Base-by-base conservation (phyloP, 352 stramenopile genomes). In the Phytophthora fragariae region DNA sequence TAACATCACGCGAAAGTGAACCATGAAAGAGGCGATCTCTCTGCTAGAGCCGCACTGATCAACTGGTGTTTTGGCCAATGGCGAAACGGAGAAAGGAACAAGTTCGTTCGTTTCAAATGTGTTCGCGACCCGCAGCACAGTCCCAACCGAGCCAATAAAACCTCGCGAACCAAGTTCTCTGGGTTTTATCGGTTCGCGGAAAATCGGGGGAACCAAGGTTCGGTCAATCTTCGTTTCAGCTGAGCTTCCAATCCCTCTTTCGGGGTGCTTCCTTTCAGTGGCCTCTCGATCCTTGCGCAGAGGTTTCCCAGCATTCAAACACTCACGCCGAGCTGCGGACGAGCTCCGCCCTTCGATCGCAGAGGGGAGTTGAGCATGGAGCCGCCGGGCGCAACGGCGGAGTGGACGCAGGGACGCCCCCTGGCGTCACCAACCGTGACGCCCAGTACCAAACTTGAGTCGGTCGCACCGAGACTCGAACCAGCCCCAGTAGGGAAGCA, bases 361-460 rank as follows among this genome's bases (percentile, higher is more conserved):
- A 81, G 71, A 79, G 19, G 58, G 70, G 62, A 76, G 57, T 68
- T 63, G 54, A 76, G 33, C 53, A 81, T 81, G 75, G 67, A 78
- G 62, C 44, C 50, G 21, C 60, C 55, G 15, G 47, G 10, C 33
- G 62, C 67, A 76, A 71, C 58, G 52, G 68, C 57, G 64, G 27
- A 70, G 57, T 77, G 69, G 69, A n/a, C 57, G 39, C 24, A 68
- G 15, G 37, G 46, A 49, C 33, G 29, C 21, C 47, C 21, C 29
- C 58, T 39, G 19, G 11, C 33, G 35, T 66, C 68, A 14, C 52
- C 59, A 31, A 55, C 44, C 11, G 7, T 59, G 49, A 35, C 41
- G 27, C 44, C 71, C 68, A 77, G 35, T 62, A 29, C 64, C n/a
- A 67, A 77, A 71, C 53, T 76, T 70, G 68, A 76, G 24, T 62